Conservation (phyloP, 2,329 filamentous ascomycete genomes). For the Colletotrichum truncatum region DNA sequence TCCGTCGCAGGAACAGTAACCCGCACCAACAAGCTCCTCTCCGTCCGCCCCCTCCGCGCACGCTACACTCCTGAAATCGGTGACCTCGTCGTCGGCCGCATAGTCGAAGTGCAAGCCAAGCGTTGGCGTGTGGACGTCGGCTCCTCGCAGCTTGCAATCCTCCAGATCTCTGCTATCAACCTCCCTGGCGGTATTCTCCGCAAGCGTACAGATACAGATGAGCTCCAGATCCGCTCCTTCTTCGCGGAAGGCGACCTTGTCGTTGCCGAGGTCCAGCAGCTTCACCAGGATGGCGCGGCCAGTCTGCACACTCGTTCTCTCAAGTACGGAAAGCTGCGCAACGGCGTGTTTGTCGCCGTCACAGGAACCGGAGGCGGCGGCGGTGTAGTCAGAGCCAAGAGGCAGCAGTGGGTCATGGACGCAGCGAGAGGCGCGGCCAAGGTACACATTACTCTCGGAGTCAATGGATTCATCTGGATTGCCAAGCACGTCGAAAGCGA, state of each 20-base stretch:
- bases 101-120: slow-evolving; percentile 91
- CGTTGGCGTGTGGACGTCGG: slow-evolving; percentile 97
- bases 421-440: slow-evolving; percentile 63
- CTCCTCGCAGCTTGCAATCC: slow-evolving; percentile 82
- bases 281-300: slow-evolving; percentile 87
- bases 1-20: slow-evolving; percentile 91
- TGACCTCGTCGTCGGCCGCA: slow-evolving; percentile 92
- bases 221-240: slow-evolving; percentile 96
- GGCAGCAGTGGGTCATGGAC: slow-evolving; percentile 89
- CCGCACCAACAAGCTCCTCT: slow-evolving; percentile 97
- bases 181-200: slow-evolving; percentile 92
- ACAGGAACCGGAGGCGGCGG: slow-evolving; percentile 86
- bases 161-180: slow-evolving; percentile 92
- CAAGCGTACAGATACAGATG: slow-evolving; percentile 92
- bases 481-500: slow-evolving; percentile 79
- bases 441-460: slow-evolving; percentile 88
- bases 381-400: slow-evolving; percentile 81
- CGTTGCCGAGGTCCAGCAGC: slow-evolving; percentile 91
- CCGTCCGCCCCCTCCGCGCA: slow-evolving; percentile 87
- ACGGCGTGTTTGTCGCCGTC: slow-evolving; percentile 88
- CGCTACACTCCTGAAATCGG: slow-evolving; percentile 97
- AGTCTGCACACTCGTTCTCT: slow-evolving; percentile 89
- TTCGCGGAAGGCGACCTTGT: slow-evolving; percentile 95
- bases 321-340: slow-evolving; percentile 94
- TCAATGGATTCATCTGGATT: slow-evolving; percentile 98